These are phyloP conservation scores for Globisporangium parvum DNA, from an alignment of 352 stramenopile species.

Conservation along the genomic window DNA sequence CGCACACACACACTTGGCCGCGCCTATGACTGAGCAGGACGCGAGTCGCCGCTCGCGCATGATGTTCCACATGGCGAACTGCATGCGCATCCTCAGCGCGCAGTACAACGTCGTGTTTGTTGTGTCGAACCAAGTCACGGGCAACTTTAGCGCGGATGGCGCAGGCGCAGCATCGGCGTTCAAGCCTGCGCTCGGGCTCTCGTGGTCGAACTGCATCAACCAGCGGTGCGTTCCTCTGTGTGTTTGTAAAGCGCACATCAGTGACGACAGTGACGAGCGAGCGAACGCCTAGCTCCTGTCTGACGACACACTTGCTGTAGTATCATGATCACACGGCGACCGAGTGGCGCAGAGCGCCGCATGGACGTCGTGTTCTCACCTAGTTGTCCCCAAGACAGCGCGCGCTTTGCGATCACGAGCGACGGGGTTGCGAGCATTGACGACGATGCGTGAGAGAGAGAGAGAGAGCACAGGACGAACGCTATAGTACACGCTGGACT, in stretches of 20 bases:
- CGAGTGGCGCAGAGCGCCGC: conserved; percentile 20
- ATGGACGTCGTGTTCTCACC: conserved; percentile 60
- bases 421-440: conserved; percentile 26
- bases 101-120: conserved; percentile 75
- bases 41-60: conserved; percentile 57
- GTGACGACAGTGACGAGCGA: too few species aligned
- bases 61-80: conserved; percentile 83
- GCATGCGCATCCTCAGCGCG: conserved; percentile 76
- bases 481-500: too few species aligned
- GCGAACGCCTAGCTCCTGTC: too few species aligned
- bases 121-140: conserved; percentile 76
- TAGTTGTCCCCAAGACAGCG: conserved; percentile 25
- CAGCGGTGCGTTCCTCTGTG: conserved; percentile 34
- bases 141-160: conserved; percentile 37
- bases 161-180: conserved; percentile 16
- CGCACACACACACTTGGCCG: too few species aligned
- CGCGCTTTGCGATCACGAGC: conserved; percentile 56
- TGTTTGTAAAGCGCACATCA: too few species aligned
- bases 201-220: conserved; percentile 84
- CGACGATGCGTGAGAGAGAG: conserved; percentile 5
- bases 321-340: conserved; percentile 40
- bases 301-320: too few species aligned
- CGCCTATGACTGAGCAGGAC: conserved; percentile 23
- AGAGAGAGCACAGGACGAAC: too few species aligned
- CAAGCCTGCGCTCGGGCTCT: conserved; percentile 65